A percentile compares a stretch with the other conserved stretches of the same genome.
Conservation (phyloP, 2,329 filamentous ascomycete genomes). For the Apiospora rasikravindrae region DNA sequence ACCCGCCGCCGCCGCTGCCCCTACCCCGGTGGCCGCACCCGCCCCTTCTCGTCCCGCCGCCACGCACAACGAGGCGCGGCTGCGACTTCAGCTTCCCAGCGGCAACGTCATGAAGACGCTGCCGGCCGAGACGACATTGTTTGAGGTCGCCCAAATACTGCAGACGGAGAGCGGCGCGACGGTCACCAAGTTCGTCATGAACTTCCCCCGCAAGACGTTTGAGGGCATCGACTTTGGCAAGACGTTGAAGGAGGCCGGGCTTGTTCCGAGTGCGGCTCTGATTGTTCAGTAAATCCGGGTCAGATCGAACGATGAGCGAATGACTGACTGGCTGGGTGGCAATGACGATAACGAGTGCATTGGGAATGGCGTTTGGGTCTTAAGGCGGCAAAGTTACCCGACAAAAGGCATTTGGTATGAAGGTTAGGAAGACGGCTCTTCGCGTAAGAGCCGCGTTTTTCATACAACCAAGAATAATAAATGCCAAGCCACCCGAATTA, state of each 20-base stretch:
- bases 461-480: background rate
- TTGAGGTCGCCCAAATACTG: constrained; percentile 84
- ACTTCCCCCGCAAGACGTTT: constrained; percentile 86
- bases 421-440: background rate
- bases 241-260: constrained; percentile 88
- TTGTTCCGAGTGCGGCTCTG: constrained; percentile 89
- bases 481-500: background rate
- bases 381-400: background rate
- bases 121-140: constrained; percentile 87
- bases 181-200: constrained; percentile 81
- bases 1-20: constrained; percentile 46
- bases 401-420: background rate
- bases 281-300: constrained; percentile 65
- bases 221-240: constrained; percentile 79
- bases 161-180: constrained; percentile 71
- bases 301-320: background rate
- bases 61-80: constrained; percentile 77
- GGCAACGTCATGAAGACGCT: constrained; percentile 88
- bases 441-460: background rate
- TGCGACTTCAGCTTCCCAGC: constrained; percentile 77
- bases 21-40: constrained; percentile 53
- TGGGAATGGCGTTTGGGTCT: constrained; percentile 20
- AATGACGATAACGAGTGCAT: constrained; percentile 19
- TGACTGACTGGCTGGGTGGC: background rate
- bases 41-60: constrained; percentile 63